phyloP scores from a whole-genome alignment of 441 rosid genomes.

The Gossypium gossypioides region DNA sequence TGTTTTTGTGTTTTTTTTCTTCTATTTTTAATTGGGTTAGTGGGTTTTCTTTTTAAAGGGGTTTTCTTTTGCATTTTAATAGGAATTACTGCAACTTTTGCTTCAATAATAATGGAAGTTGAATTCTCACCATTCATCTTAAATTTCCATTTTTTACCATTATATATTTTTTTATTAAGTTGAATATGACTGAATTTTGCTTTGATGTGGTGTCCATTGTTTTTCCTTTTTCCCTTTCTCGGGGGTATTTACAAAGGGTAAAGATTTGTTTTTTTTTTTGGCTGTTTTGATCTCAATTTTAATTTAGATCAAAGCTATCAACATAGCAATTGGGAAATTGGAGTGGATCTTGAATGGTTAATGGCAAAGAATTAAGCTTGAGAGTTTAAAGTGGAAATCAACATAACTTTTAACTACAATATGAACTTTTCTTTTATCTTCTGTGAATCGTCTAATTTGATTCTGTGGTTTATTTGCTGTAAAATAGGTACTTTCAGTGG shows the following conservation, averaged over 20 bases:
- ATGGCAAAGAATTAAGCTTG: not conserved
- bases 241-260: not conserved
- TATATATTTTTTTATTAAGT: not conserved
- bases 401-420: not conserved
- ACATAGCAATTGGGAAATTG: not conserved
- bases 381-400: not conserved
- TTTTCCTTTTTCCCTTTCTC: too few relatives aligned
- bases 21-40: not conserved
- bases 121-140: not conserved
- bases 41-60: not conserved
- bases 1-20: not conserved
- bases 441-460: not conserved
- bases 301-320: not conserved
- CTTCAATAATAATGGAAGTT: not conserved
- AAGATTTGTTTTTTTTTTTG: not conserved
- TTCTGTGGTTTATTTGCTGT: not conserved
- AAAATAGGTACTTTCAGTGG: constrained; percentile 72
- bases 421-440: not conserved
- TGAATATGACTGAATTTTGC: not conserved
- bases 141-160: not conserved
- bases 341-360: not conserved
- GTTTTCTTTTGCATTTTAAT: not conserved
- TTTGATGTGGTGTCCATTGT: not conserved
- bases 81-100: not conserved
- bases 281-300: not conserved